Evolutionary conservation across 2,329 filamentous ascomycete species (phyloP), one percentile per base, ranked within the genome.

Genomic region (Phialemoniopsis sp.): DNA sequence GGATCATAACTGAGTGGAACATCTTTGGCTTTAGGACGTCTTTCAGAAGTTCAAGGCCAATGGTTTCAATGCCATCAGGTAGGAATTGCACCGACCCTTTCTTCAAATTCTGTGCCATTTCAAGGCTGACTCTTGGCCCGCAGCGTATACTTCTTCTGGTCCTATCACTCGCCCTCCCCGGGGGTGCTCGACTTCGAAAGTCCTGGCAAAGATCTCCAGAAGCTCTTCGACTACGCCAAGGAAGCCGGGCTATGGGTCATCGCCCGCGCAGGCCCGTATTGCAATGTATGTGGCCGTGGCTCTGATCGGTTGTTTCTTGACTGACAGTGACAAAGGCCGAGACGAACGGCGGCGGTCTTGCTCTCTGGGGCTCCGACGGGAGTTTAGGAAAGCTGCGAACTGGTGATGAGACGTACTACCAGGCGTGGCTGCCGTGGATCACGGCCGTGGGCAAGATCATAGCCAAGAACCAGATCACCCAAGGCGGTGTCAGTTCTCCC

Each of bases 11-110:
- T 26, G 21, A 26, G 6, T 26, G 6, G 21, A 26, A 6, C 21
- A 26, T 10, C 21, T 10, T 16, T 19, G 13, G 12, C 12, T 16
- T 18, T 48, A 70, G 29, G 72, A 76, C 45, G 67, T 77, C 28
- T 73, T 77, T 41, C 70, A 77, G 38, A 76, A 76, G 42, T 63
- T 75, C 43, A 65, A 66, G 44, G 68, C 73, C 8, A 71, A 67
- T 47, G 73, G 72, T 0, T 73, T 74, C 52, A 76, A 76, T 52
- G 58, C 72, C 13, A 59, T 76, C 17, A 59, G 58, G 63, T 66
- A 53, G 38, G 47, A n/a, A n/a, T n/a, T n/a, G n/a, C n/a, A n/a
- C n/a, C n/a, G 21, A 6, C 21, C 10, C 10, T 26, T 26, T 26
- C 21, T 26, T 10, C 21, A 26, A 26, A 6, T 6, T 26, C 10